Base-by-base conservation (phyloP, 106 monocot species). In the Dioscorea alata region DNA sequence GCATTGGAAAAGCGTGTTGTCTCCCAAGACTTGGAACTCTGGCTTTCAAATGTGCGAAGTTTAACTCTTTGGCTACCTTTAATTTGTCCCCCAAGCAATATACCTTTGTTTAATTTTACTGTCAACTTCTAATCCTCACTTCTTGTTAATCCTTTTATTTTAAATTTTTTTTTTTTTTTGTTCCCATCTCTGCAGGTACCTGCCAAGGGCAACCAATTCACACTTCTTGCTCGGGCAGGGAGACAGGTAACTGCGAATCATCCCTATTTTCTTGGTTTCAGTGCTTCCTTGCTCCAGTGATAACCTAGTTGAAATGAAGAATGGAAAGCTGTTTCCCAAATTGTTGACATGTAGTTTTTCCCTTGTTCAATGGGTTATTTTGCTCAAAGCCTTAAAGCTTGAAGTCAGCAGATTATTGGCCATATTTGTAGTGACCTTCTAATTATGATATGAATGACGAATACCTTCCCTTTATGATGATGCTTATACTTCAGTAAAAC, bases 11-110 rank as follows among this genome's bases (percentile, higher is more conserved):
- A 91, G 73, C 88, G 95, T 65, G 95, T 82, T n/a, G 95, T 96
- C n/a, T 96, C 95, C 50, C 95, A 96, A 72, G 95, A 96, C 50
- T 76, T 96, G 75, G 86, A 96, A 57, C 91, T 96, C 77, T 96
- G 95, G 95, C 95, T 96, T 80, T 96, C 95, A 63, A 96, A 84
- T 74, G 95, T 96, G 49, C 72, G 71, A 21, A 10, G 28, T 58
- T 18, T 33, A 67, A 50, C 70, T 73, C 12, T 61, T 6, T 4
- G 1, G 31, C 23, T 15, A 61, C 17, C 35, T n/a, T 70, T 5
- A 70, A 33, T 15, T 42, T 57, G 60, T 23, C 31, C 14, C 7
- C 18, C 48, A 59, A 23, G 59, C 6, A 59, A 23, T 59, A 54
- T 60, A 49, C n/a, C 57, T 60, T 6, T 63, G 12, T 59, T 14